Evolutionary conservation across 2,329 filamentous ascomycete species (phyloP), one percentile per base, ranked within the genome.

Genomic region (Fusarium temperatum): DNA sequence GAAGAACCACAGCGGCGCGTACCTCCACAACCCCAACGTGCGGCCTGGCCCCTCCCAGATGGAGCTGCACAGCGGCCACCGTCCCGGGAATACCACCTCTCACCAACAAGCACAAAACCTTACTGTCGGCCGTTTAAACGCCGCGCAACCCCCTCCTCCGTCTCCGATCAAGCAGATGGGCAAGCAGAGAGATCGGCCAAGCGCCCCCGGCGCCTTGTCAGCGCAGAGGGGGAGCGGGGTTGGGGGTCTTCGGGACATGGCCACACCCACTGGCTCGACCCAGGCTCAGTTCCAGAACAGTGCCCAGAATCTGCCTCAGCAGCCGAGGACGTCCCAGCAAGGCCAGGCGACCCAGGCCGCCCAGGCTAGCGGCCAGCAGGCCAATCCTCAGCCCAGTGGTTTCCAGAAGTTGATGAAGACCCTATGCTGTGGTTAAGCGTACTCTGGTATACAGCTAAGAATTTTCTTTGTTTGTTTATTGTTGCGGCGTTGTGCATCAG

Each of bases 231-330:
- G 89, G 84, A 95, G 91, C 88, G 91, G 89, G 86, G 88, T 87
- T 85, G 90, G 90, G 87, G 91, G 89, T 82, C 88, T 91, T 79
- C 89, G 91, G 82, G 94, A 97, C 82, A 90, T 93, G 83, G 90
- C 91, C 80, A 96, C 95, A 75, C 94, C 95, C 78, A 92, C 95
- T 81, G 94, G 93, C 79, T 98, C 94, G 81, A 98, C 94, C 74
- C 94, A 97, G 84, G 96, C 96, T 76, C 96, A 98, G 82, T 98
- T 98, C 88, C 95, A 97, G 86, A 96, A 94, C 88, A 98, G 94
- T 86, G 94, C 93, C 80, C 94, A 94, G 82, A 96, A 98, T 83
- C 89, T 97, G 75, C 89, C 93, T 56, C 90, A 90, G 78, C 90
- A 89, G 78, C 90, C 89, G 79, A 87, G 88, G 74, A 88, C 89